These are phyloP conservation scores for Ganoderma meredithae DNA, from an alignment of 1,284 basidiomycete species.

Conservation along the genomic window DNA sequence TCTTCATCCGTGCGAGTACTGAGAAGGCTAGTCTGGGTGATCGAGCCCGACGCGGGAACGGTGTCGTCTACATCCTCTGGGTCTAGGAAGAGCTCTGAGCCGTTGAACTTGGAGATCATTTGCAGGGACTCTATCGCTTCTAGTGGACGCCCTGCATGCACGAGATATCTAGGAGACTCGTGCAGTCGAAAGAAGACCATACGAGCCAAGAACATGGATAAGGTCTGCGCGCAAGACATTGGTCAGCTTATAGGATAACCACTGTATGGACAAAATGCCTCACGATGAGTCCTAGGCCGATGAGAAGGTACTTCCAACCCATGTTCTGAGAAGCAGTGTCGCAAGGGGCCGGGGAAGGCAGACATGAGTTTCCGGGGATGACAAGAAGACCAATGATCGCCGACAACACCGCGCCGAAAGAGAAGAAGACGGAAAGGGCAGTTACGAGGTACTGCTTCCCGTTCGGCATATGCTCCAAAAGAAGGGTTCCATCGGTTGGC, in stretches of 20 bases:
- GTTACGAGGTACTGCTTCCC: slow-evolving; percentile 94
- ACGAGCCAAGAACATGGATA: slow-evolving; percentile 86
- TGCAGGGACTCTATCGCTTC: slow-evolving; percentile 86
- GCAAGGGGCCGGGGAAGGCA: slow-evolving; percentile 55
- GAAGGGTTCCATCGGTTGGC: slow-evolving; percentile 95
- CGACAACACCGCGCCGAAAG: slow-evolving; percentile 86
- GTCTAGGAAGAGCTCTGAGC: slow-evolving; percentile 68
- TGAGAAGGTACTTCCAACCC: slow-evolving; percentile 89
- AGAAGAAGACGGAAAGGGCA: slow-evolving; percentile 96
- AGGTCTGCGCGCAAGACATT: slow-evolving; percentile 60
- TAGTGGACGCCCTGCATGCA: slow-evolving; percentile 80
- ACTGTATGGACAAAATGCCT: slow-evolving; percentile 39
- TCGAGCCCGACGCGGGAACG: slow-evolving; percentile 16
- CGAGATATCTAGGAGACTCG: slow-evolving; percentile 93
- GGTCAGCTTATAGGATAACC: background rate
- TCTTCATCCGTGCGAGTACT: background rate
- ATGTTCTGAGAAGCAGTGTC: slow-evolving; percentile 74
- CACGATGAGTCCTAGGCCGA: slow-evolving; percentile 75
- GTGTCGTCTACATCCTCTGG: slow-evolving; percentile 77
- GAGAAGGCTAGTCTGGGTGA: slow-evolving; percentile 3
- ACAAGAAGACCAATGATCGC: slow-evolving; percentile 82
- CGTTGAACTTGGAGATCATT: slow-evolving; percentile 87
- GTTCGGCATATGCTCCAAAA: slow-evolving; percentile 94
- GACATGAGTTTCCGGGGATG: slow-evolving; percentile 82
- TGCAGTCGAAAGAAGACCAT: slow-evolving; percentile 91